phyloP scores from a whole-genome alignment of 257 asterid genomes.

The Solanum okadae region DNA sequence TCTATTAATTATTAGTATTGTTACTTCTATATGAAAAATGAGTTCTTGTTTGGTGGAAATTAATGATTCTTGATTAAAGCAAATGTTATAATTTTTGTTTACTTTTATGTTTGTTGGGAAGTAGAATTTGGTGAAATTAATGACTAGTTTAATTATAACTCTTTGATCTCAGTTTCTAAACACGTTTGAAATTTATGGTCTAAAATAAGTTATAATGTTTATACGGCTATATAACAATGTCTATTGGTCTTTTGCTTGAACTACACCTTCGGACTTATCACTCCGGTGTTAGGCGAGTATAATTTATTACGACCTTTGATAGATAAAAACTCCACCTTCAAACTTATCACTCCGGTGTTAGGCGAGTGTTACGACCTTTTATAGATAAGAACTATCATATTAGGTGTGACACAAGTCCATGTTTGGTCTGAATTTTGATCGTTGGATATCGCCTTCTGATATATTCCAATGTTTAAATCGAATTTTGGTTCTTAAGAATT shows the following conservation, averaged over 20 bases:
- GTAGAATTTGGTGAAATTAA: not conserved
- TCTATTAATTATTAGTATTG: not conserved
- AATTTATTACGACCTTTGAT: no score
- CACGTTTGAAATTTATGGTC: fast-evolving
- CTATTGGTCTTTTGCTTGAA: no score
- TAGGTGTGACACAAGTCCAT: no score
- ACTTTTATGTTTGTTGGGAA: not conserved
- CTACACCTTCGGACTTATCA: no score
- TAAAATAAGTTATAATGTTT: fast-evolving
- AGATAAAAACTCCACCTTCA: fast-evolving
- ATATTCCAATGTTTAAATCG: no score
- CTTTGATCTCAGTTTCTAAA: no score
- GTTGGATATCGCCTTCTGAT: fast-evolving
- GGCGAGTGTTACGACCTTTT: no score
- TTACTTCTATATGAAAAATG: not conserved
- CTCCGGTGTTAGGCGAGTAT: fast-evolving
- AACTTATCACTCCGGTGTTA: no score
- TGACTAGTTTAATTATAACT: fast-evolving
- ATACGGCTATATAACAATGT: no score
- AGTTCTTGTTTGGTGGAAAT: not conserved
- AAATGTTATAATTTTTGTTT: not conserved
- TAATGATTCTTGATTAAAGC: not conserved
- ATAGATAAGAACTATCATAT: no score
- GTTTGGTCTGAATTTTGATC: fast-evolving
- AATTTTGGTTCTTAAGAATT: not conserved